Evolutionary conservation across 768 basidiomycete species (phyloP).

Genomic region (Phaeolepiota aurea): DNA sequence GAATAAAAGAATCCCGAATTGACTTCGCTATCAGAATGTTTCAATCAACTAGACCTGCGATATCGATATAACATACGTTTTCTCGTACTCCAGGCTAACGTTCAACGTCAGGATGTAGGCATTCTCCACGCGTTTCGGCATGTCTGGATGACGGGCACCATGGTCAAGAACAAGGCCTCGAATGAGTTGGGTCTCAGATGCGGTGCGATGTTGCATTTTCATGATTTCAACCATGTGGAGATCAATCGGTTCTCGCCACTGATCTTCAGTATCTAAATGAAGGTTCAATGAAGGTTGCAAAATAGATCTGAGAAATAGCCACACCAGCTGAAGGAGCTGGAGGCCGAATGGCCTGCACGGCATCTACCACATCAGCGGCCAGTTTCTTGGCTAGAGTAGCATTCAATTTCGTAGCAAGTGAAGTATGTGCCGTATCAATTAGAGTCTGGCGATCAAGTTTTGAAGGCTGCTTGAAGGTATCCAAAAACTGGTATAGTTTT

Average conservation of each 20-base stretch:
- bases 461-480: constrained; percentile 73
- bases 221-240: constrained; percentile 99
- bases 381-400: constrained; percentile 76
- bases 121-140: constrained; percentile 98
- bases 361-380: constrained; percentile 90
- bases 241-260: constrained; percentile 87
- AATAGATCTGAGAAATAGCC: constrained; percentile 10
- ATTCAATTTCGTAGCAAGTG: constrained; percentile 89
- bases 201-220: constrained; percentile 99
- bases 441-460: constrained; percentile 85
- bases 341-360: constrained; percentile 81
- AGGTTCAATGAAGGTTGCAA: neutral
- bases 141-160: constrained; percentile 95
- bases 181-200: constrained; percentile 93
- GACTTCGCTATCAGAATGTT: constrained; percentile 65
- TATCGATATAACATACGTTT: constrained; percentile 67
- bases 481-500: constrained; percentile 81
- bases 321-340: constrained; percentile 53
- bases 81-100: constrained; percentile 97
- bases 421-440: constrained; percentile 92
- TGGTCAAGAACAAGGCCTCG: constrained; percentile 96
- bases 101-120: constrained; percentile 93
- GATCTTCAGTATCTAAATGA: constrained; percentile 46
- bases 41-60: constrained; percentile 8
- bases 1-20: constrained; percentile 99